Conservation (phyloP, 2,329 filamentous ascomycete species). For the Calonectria honghensis region DNA sequence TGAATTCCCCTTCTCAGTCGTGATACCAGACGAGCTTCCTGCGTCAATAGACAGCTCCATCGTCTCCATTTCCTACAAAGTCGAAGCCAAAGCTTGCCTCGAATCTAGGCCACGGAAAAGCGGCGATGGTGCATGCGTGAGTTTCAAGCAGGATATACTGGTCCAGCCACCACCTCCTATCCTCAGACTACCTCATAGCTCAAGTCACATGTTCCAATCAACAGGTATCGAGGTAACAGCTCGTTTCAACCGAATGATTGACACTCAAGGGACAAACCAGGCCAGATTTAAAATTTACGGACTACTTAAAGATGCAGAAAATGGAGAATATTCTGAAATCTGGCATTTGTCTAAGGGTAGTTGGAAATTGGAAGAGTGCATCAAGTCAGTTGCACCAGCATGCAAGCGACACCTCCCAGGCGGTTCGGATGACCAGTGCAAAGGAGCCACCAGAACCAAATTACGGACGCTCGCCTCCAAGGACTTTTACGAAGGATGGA, state of each 20-base stretch:
- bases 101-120: neutral
- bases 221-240: neutral
- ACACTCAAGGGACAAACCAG: neutral
- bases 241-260: neutral
- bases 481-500: constrained; percentile 4
- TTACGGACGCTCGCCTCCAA: neutral
- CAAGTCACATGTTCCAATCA: constrained; percentile 12
- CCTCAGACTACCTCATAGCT: neutral
- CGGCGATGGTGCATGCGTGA: neutral
- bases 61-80: constrained; percentile 1
- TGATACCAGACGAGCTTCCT: neutral
- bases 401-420: neutral
- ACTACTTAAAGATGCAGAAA: constrained; percentile 7
- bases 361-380: constrained; percentile 17
- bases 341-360: constrained; percentile 11
- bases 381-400: neutral
- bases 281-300: constrained; percentile 1
- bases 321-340: constrained; percentile 12
- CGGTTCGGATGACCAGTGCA: neutral
- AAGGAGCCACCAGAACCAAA: neutral
- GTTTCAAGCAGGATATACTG: neutral
- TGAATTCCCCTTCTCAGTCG: constrained; percentile 1
- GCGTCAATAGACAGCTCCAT: constrained; percentile 4
- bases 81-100: neutral
- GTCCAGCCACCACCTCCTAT: neutral